Base-by-base conservation (phyloP, 306 rosid genomes). In the Rubus parviflorus region DNA sequence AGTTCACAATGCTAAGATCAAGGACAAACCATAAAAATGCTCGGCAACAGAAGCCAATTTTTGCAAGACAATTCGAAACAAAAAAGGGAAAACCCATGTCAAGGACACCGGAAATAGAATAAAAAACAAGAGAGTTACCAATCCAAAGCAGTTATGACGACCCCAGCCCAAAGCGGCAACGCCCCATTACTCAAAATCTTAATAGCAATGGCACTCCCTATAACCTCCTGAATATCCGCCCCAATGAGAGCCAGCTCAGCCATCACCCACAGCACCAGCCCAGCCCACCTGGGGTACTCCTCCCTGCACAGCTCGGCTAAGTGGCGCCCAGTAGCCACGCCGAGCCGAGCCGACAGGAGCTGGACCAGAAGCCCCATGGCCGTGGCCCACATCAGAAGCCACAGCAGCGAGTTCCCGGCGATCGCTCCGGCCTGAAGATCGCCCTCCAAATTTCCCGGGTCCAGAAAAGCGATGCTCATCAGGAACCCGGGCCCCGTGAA, bases 201-300 rank as follows among this genome's bases (percentile, higher is more conserved):
- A 63, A 96, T 88, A 53, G 99, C 99, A 74, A 96, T 96, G 49
- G 99, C 98, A 63, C 99, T 95, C 3, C 99, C 97, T 72, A 95
- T 95, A 75, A 95, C 99, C 82, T 95, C 99, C 84, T 95, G 99
- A 6, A 95, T 95, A 70, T 95, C 99, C 63, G 99, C 84, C 30
- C 99, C 99, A 80, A 95, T 89, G 20, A 95, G 77, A 68, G 99
- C 99, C 1, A 95, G 43, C 86, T 95, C 99, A 3, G 97, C 92
- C 99, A 95, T 95, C 42, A 92, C 79, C 99, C 99, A 95, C 13
- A 95, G 83, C 75, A 89, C 83, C 81, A 85, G 47, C 70, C 89
- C 81, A 8, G 99, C 97, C 99, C 99, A 95, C 0, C 54, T 45
- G 14, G 99, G 97, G 72, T 95, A 92, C 92, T 95, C 99, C 42